Percentiles rank a stretch among this genome's conserved stretches.
Conservation (phyloP, 495 filamentous ascomycete genomes). For the Hypoxylon fuscum region DNA sequence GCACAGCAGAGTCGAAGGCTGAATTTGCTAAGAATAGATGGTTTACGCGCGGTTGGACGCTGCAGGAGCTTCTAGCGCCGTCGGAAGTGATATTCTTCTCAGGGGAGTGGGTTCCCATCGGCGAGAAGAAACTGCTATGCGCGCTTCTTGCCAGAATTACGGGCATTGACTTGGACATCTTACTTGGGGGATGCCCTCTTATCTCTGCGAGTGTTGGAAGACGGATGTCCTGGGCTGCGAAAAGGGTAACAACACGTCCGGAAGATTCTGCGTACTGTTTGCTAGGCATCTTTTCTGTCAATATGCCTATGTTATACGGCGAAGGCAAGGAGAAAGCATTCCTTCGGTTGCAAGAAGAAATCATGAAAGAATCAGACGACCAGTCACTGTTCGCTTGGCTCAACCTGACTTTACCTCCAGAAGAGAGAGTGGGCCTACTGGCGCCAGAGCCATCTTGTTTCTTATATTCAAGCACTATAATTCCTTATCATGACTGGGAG, state of each 20-base stretch:
- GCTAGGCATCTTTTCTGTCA: constrained; percentile 39
- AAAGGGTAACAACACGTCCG: constrained; percentile 30
- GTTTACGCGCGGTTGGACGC: constrained; percentile 52
- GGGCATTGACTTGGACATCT: constrained; percentile 7
- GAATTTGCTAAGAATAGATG: constrained; percentile 31
- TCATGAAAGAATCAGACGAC: constrained; percentile 23
- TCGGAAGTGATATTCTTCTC: constrained; percentile 43
- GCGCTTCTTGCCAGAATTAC: constrained; percentile 14
- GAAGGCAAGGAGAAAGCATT: constrained; percentile 32
- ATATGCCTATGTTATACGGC: constrained; percentile 42
- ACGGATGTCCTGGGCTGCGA: constrained; percentile 37
- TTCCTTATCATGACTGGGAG: constrained; percentile 27
- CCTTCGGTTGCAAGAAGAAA: constrained; percentile 28
- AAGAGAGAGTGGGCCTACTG: constrained; percentile 6
- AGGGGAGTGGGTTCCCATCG: constrained; percentile 37
- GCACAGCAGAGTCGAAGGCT: neutral
- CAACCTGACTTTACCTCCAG: constrained; percentile 8
- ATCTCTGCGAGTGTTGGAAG: constrained; percentile 19
- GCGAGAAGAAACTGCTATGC: constrained; percentile 3
- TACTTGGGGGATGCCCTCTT: constrained; percentile 2
- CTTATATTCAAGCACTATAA: constrained; percentile 5
- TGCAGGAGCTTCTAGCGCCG: constrained; percentile 53
- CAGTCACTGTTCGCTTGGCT: constrained; percentile 29
- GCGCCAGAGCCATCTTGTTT: constrained; percentile 9
- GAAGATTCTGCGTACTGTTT: constrained; percentile 41